Evolutionary conservation across 495 filamentous ascomycete species (phyloP).

Genomic region (Trichoderma virens): DNA sequence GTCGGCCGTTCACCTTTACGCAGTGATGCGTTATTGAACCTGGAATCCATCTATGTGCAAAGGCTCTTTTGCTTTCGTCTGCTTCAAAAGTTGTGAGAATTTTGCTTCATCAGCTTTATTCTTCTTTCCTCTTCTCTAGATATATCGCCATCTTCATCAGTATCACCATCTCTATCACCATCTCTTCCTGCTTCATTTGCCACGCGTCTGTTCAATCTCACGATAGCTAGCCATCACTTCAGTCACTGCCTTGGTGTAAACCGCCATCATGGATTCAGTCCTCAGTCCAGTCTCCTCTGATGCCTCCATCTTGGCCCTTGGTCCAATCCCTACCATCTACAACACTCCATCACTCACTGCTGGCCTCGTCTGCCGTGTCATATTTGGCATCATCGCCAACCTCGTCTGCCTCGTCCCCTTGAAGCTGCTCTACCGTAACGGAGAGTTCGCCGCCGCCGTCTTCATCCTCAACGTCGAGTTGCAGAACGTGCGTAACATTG

Average conservation of each 20-base stretch:
- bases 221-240: not conserved
- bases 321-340: slow-evolving; percentile 15
- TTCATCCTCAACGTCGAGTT: slow-evolving; percentile 59
- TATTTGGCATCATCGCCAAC: slow-evolving; percentile 51
- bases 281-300: slow-evolving; percentile 19
- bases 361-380: slow-evolving; percentile 35
- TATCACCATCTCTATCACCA: not conserved
- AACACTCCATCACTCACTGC: slow-evolving; percentile 24
- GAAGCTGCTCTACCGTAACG: slow-evolving; percentile 47
- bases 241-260: not conserved
- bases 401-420: slow-evolving; percentile 49
- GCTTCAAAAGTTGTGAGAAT: too few species aligned
- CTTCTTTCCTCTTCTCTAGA: not conserved
- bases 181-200: not conserved
- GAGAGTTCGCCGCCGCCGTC: slow-evolving; percentile 52
- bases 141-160: not conserved
- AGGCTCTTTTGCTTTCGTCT: not conserved
- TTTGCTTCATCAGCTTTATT: not conserved
- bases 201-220: not conserved
- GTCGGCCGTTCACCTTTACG: not conserved
- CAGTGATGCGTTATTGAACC: not conserved
- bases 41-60: not conserved
- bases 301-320: slow-evolving; percentile 9
- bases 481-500: slow-evolving; percentile 57
- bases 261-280: slow-evolving; percentile 9